These are phyloP conservation scores for Pythium pectinolyticum DNA, from an alignment of 352 stramenopile genomes.

Conservation along the genomic window DNA sequence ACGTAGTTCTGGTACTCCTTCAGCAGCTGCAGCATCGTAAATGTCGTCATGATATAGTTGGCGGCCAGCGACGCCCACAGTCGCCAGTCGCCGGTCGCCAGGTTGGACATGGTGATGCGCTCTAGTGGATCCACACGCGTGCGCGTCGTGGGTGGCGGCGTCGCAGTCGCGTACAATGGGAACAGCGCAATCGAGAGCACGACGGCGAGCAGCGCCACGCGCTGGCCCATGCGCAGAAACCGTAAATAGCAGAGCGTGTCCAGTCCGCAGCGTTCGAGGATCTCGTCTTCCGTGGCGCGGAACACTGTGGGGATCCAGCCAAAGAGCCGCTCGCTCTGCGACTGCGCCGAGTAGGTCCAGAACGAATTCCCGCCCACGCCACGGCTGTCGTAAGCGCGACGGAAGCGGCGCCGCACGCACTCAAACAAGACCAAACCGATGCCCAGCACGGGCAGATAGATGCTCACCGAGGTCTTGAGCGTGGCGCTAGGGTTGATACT, in stretches of 20 bases:
- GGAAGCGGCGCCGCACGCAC: conserved; percentile 51
- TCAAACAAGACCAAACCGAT: conserved; percentile 63
- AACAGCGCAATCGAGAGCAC: conserved; percentile 61
- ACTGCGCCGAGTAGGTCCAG: conserved; percentile 23
- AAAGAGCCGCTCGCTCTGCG: conserved; percentile 31
- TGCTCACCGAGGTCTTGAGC: conserved; percentile 60
- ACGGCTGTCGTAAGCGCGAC: conserved; percentile 55
- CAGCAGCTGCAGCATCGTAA: conserved; percentile 56
- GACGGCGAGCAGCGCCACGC: conserved; percentile 62
- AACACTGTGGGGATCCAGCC: conserved; percentile 52
- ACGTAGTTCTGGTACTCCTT: conserved; percentile 72
- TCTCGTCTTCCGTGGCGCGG: conserved; percentile 54
- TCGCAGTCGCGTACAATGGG: conserved; percentile 66
- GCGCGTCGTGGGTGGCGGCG: conserved; percentile 18
- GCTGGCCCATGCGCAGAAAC: conserved; percentile 65
- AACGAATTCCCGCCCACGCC: conserved; percentile 34
- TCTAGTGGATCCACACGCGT: conserved; percentile 49
- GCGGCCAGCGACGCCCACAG: conserved; percentile 65
- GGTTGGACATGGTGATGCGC: conserved; percentile 77
- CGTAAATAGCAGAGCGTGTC: conserved; percentile 77
- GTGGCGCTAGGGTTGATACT: conserved; percentile 70
- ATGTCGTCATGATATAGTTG: conserved; percentile 55
- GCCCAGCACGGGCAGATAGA: conserved; percentile 62
- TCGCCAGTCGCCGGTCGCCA: conserved; percentile 44
- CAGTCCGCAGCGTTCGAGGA: conserved; percentile 69